These are phyloP conservation scores for Boletus fagicola DNA, from an alignment of 768 basidiomycete genomes.

Conservation along the genomic window DNA sequence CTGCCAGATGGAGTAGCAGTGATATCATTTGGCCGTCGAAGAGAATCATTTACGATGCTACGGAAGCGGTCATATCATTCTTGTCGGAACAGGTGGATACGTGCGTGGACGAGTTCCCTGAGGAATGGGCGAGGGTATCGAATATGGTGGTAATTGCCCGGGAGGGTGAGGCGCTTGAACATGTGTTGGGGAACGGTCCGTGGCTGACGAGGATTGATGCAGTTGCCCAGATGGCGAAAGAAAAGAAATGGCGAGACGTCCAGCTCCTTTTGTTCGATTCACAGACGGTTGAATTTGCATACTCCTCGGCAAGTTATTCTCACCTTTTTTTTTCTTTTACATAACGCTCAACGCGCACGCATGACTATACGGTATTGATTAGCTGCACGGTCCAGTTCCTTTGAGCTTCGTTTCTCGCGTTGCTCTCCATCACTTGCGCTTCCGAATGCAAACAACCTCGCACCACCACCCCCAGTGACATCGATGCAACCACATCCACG, in stretches of 20 bases:
- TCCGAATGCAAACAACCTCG: conserved; percentile 19
- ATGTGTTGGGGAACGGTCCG: neutral
- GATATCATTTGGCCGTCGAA: conserved; percentile 78
- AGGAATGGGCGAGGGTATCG: conserved; percentile 90
- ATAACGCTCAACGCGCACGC: neutral
- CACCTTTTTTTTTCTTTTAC: neutral
- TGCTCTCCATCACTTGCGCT: conserved; percentile 17
- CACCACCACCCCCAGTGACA: conserved; percentile 27
- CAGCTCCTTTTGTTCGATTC: conserved; percentile 87
- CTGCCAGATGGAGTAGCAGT: conserved; percentile 46
- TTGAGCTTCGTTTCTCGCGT: conserved; percentile 72
- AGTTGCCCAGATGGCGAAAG: conserved; percentile 84
- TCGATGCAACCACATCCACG: conserved; percentile 31
- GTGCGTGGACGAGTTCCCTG: conserved; percentile 86
- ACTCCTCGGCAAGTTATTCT: conserved; percentile 50
- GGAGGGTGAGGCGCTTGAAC: conserved; percentile 54
- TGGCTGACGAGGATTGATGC: conserved; percentile 1
- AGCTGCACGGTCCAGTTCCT: conserved; percentile 78
- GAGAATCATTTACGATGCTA: conserved; percentile 86
- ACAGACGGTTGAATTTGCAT: conserved; percentile 86
- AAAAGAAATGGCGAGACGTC: conserved; percentile 69
- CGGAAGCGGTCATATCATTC: conserved; percentile 86
- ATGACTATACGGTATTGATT: conserved; percentile 79
- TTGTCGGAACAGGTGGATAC: conserved; percentile 82
- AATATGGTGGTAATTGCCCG: conserved; percentile 94